phyloP scores from a whole-genome alignment of 1,284 basidiomycete genomes.

The Vanrija sp. region DNA sequence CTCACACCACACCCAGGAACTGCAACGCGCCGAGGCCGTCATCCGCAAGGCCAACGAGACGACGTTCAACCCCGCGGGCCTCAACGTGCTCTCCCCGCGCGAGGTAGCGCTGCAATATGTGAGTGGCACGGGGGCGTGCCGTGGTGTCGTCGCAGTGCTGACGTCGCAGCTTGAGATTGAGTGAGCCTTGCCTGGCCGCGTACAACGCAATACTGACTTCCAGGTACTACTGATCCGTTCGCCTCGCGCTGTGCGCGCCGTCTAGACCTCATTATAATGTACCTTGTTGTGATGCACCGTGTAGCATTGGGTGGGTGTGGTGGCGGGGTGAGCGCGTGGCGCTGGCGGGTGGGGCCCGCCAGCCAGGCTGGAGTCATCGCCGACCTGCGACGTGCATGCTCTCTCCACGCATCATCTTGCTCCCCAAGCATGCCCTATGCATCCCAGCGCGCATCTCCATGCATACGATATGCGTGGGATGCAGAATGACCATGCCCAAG shows the following conservation, averaged over 20 bases:
- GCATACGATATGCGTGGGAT: too few relatives aligned
- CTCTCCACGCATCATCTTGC: too few relatives aligned
- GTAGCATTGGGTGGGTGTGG: too few relatives aligned
- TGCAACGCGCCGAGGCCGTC: constrained; percentile 37
- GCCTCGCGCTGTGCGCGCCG: neutral
- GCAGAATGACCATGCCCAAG: too few relatives aligned
- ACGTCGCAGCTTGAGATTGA: constrained; percentile 4
- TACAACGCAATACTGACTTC: neutral
- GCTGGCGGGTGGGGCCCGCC: too few relatives aligned
- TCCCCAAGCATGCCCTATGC: too few relatives aligned
- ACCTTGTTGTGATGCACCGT: too few relatives aligned
- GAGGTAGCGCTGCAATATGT: constrained; percentile 53
- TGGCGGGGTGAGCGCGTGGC: too few relatives aligned
- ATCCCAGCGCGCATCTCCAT: too few relatives aligned
- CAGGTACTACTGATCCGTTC: constrained; percentile 2
- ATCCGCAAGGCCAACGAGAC: constrained; percentile 47
- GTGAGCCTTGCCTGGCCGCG: neutral
- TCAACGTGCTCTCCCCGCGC: constrained; percentile 52
- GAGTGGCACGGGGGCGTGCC: constrained; percentile 19
- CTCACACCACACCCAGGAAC: constrained; percentile 33
- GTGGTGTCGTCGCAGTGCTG: neutral
- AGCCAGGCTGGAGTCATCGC: too few relatives aligned
- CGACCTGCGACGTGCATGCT: too few relatives aligned
- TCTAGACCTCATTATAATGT: too few relatives aligned
- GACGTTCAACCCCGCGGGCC: constrained; percentile 50